Base-by-base conservation (phyloP, 306 rosid species). In the Carpinus viminea region DNA sequence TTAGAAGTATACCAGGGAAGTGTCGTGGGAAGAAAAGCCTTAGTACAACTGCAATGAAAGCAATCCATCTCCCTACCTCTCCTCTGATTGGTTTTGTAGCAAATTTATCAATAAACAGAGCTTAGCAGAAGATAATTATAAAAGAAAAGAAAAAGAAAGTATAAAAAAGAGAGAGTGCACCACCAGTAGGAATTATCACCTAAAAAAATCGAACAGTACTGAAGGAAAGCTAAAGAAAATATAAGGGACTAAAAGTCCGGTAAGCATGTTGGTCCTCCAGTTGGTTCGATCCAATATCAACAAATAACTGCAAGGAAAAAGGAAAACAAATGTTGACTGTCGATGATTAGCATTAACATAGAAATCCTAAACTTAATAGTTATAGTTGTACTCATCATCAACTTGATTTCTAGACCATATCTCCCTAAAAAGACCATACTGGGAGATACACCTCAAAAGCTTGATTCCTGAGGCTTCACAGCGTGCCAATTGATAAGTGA, bases 231-330 rank as follows among this genome's bases (percentile, higher is more conserved):
- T 88, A 85, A 94, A 87, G 93, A 92, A 92, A 78, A 92, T 85
- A 87, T 91, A 94, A 34, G 98, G 98, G 77, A 94, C 91, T 81
- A 92, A 76, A 46, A 92, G 88, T 52, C 97, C 83, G 71, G 98
- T 94, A 62, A 92, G 83, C 90, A 94, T 92, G 54, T 94, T 94
- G 13, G 97, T 83, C 80, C 90, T 92, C 98, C 98, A 92, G 78
- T 94, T 92, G 74, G 97, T 94, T 50, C 97, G 94, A 60, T 94
- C 98, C 89, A 94, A 82, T 85, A 92, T 84, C 83, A 94, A 57
- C 82, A 92, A 79, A 83, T 94, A 91, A 53, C 98, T 94, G 91
- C 74, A 83, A 70, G 43, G 13, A 70, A 60, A 21, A 81, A 46
- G 70, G 26, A 41, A 41, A 41, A 8, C 13, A 41, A n/a, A 68